Evolutionary conservation across 352 stramenopile genomes (phyloP).

Genomic region (Pythium insidiosum): DNA sequence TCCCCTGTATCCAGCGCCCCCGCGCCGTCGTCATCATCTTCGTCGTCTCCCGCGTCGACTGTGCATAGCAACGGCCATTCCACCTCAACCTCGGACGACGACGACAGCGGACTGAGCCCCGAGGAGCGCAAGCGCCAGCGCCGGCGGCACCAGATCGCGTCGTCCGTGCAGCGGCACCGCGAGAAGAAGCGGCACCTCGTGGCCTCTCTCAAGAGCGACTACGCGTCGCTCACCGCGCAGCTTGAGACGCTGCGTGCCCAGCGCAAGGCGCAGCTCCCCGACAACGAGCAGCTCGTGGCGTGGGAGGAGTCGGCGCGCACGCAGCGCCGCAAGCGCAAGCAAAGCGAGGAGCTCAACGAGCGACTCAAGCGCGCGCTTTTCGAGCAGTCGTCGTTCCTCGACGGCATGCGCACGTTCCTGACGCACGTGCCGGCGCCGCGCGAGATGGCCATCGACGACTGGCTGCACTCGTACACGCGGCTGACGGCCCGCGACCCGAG

Average conservation of each 20-base stretch:
- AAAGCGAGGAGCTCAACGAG: conserved; percentile 42
- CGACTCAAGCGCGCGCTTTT: conserved; percentile 62
- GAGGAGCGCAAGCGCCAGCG: conserved; percentile 55
- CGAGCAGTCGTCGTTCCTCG: conserved; percentile 50
- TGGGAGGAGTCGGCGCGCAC: conserved; percentile 53
- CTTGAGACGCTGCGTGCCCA: conserved; percentile 31
- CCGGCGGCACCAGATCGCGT: conserved; percentile 51
- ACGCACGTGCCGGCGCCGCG: conserved; percentile 23
- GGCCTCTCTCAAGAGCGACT: conserved; percentile 33
- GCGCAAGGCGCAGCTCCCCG: conserved; percentile 25
- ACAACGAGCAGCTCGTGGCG: conserved; percentile 41
- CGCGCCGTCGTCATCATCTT: not conserved
- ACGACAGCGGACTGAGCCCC: conserved; percentile 11
- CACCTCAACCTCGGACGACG: conserved; percentile 6
- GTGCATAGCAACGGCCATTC: not conserved
- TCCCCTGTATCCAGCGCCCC: not conserved
- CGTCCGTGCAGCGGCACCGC: conserved; percentile 52
- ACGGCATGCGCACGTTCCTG: conserved; percentile 36
- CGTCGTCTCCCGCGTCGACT: not conserved
- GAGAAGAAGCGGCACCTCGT: conserved; percentile 61
- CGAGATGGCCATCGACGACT: conserved; percentile 66
- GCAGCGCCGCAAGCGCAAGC: conserved; percentile 50
- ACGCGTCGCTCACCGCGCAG: conserved; percentile 27
- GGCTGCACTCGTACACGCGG: conserved; percentile 64
- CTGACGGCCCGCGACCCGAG: conserved; percentile 22